These are phyloP conservation scores for Capsicum chinense DNA, from an alignment of 257 asterid genomes.

Conservation along the genomic window DNA sequence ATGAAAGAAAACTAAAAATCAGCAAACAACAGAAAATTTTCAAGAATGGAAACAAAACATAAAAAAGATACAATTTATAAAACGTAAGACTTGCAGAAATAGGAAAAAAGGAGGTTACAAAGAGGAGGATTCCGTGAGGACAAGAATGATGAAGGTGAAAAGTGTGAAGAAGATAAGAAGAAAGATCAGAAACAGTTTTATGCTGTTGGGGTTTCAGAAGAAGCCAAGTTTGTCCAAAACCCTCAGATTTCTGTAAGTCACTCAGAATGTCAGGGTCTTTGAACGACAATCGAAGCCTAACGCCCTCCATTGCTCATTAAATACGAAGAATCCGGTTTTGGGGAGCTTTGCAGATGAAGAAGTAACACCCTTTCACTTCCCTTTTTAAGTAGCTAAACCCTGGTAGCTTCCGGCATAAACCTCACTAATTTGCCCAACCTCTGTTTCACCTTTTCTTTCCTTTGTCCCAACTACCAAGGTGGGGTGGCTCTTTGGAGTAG, in stretches of 20 bases:
- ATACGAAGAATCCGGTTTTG: background rate
- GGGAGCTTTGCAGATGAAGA: background rate
- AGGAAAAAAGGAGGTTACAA: constrained; percentile 42
- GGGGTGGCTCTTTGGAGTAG: too few species aligned
- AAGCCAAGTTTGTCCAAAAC: constrained; percentile 69
- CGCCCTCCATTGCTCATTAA: constrained; percentile 65
- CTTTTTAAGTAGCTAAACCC: constrained; percentile 5
- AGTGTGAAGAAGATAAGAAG: constrained; percentile 58
- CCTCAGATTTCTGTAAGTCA: constrained; percentile 67
- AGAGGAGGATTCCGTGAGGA: constrained; percentile 82
- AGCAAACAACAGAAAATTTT: background rate
- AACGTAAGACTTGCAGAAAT: background rate
- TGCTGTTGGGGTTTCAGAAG: constrained; percentile 63
- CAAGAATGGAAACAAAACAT: background rate
- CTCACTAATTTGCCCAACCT: background rate
- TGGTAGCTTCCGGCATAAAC: constrained; percentile 1
- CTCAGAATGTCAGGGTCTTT: constrained; percentile 63
- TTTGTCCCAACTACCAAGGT: background rate
- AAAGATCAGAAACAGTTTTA: constrained; percentile 60
- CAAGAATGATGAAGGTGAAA: constrained; percentile 79
- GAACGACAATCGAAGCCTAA: constrained; percentile 72
- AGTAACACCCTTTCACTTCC: background rate
- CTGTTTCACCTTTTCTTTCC: background rate
- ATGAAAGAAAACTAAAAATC: background rate
- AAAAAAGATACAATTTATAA: background rate